Conservation (phyloP, 805 yeast genomes). For the Hanseniaspora singularis region DNA sequence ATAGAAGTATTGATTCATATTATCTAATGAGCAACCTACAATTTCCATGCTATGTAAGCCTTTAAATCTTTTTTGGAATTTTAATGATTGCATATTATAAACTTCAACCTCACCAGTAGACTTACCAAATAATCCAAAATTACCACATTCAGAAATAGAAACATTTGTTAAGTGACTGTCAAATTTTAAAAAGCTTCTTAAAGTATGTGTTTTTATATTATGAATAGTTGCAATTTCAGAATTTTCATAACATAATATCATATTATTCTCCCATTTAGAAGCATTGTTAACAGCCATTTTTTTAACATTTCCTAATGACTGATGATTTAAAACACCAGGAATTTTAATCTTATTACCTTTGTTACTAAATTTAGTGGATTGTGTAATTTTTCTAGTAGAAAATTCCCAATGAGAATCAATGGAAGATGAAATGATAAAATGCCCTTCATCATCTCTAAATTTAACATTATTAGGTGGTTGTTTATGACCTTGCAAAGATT, state of each 20-base stretch:
- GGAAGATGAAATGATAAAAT: conserved; percentile 75
- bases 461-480: conserved; percentile 68
- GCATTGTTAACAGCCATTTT: conserved; percentile 59
- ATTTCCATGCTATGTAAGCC: conserved; percentile 60
- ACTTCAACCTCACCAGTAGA: conserved; percentile 73
- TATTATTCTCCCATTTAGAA: conserved; percentile 78
- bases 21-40: conserved; percentile 80
- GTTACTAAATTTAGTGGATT: conserved; percentile 68
- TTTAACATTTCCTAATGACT: conserved; percentile 43
- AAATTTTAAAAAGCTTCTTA: conserved; percentile 53
- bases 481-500: conserved; percentile 96
- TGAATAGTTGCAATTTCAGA: conserved; percentile 81
- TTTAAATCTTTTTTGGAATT: conserved; percentile 53
- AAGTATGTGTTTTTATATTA: conserved; percentile 57
- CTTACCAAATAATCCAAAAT: conserved; percentile 86
- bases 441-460: conserved; percentile 73
- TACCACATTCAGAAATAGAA: conserved; percentile 83
- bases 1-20: conserved; percentile 79
- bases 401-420: conserved; percentile 86
- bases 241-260: conserved; percentile 77
- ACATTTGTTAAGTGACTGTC: conserved; percentile 63
- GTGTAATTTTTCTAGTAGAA: conserved; percentile 90
- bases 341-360: conserved; percentile 36
- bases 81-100: conserved; percentile 87
- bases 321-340: conserved; percentile 50